Base-by-base conservation (phyloP, 495 filamentous ascomycete genomes). In the Hypoxylon intermedium region DNA sequence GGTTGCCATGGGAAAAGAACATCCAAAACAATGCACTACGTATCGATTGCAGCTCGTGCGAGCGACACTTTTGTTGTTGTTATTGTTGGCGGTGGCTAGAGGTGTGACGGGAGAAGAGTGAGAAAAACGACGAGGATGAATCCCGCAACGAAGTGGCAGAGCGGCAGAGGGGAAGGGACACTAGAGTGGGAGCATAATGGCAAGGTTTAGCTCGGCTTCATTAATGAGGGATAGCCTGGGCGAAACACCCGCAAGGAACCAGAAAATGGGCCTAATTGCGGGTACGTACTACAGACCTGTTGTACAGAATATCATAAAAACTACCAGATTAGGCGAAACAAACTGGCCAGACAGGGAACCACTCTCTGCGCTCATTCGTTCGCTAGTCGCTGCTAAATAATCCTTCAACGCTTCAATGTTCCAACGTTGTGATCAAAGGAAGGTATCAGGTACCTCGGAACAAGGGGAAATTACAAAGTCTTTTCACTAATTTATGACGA, bases 1-100 rank as follows among this genome's bases (percentile, higher is more conserved):
- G 37, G 65, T 56, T 52, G 59, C 58, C 56, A 67, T 72, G 59
- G 60, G 50, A 58, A 72, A 65, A 28, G 60, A 48, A 60, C 42
- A 38, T 33, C 5, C 45, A 57, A 16, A 46, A 15, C 41, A 23
- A 24, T 58, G 54, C 50, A 51, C 42, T 40, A 52, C 16, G 43
- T 56, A 62, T 57, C 40, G 50, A 46, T 54, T 47, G 45, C 46
- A 64, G 23, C 55, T 59, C 47, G 60, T 63, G 56, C 52, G 31
- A 42, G 53, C 42, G 58, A 66, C 51, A 62, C 34, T 5, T 26
- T 43, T 26, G 38, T 23, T 37, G 16, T 37, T 54, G 21, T 1
- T n/a, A n/a, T n/a, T n/a, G n/a, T n/a, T n/a, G 12, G 56, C 30
- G 37, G n/a, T 53, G 54, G 38, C 3, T 43, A 21, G 42, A 58